These are phyloP conservation scores for Candida boleticola DNA, from an alignment of 805 yeast genomes.

Conservation along the genomic window DNA sequence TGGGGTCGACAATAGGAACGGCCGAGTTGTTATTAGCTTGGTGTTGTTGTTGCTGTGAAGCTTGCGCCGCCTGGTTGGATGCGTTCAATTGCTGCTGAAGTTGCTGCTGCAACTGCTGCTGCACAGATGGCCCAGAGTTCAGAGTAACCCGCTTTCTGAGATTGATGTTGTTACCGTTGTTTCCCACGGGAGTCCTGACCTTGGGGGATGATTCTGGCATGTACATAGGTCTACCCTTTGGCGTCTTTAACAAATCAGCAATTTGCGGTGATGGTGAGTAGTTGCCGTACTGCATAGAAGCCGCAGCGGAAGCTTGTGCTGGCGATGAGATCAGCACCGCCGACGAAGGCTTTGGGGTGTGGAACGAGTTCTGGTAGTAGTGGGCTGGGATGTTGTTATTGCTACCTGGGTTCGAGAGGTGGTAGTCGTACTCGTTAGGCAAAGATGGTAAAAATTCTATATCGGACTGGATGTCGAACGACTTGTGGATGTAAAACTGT, in stretches of 20 bases:
- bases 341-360: background rate
- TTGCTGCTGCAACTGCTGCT: slow-evolving; percentile 1
- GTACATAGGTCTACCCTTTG: slow-evolving; percentile 2
- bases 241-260: slow-evolving; percentile 1
- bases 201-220: background rate
- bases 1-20: too few relatives aligned
- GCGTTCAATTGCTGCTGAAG: background rate
- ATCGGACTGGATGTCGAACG: slow-evolving; percentile 72
- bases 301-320: background rate
- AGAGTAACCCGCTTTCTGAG: background rate
- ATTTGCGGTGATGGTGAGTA: background rate
- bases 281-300: slow-evolving; percentile 1
- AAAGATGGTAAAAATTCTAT: slow-evolving; percentile 51
- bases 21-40: too few relatives aligned
- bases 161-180: background rate
- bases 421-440: slow-evolving; percentile 6
- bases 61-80: too few relatives aligned
- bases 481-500: slow-evolving; percentile 60
- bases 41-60: too few relatives aligned
- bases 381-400: background rate
- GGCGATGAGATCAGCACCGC: slow-evolving; percentile 1
- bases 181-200: background rate
- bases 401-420: background rate
- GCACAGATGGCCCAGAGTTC: background rate
- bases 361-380: background rate